Percentiles rank a stretch among this genome's conserved stretches.
These are phyloP conservation scores for Trypanosoma melophagium DNA, from an alignment of 208 protist genomes.

Conservation along the genomic window DNA sequence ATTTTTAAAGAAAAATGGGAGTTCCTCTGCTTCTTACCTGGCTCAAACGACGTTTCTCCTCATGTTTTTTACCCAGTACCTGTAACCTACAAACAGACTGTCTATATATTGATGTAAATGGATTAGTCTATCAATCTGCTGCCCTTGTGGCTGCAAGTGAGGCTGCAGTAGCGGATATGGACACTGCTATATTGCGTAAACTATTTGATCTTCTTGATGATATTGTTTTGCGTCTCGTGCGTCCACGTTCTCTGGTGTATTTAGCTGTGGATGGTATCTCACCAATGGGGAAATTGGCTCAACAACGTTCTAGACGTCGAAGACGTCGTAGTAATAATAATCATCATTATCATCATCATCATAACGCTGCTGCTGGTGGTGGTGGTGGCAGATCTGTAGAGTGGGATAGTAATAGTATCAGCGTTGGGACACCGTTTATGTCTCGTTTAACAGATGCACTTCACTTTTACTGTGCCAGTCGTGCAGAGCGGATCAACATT, in stretches of 20 bases:
- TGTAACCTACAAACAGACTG: slow-evolving; percentile 44
- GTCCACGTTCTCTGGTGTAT: slow-evolving; percentile 95
- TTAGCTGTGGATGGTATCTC: slow-evolving; percentile 97
- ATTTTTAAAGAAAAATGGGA: slow-evolving; percentile 53
- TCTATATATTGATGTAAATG: slow-evolving; percentile 86
- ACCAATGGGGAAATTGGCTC: slow-evolving; percentile 98
- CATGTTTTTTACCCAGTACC: slow-evolving; percentile 78
- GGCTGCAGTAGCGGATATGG: slow-evolving; percentile 51
- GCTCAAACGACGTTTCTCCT: slow-evolving; percentile 68
- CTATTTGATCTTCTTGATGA: slow-evolving; percentile 83
- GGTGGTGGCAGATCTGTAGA: slow-evolving; percentile 21
- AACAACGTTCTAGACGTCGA: slow-evolving; percentile 97
- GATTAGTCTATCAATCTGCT: slow-evolving; percentile 80
- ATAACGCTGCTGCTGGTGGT: no score
- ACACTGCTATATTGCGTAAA: slow-evolving; percentile 63
- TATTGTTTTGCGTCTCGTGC: slow-evolving; percentile 82
- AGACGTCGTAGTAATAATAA: slow-evolving; percentile 36
- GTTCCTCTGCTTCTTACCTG: slow-evolving; percentile 87
- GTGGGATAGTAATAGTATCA: slow-evolving; percentile 88
- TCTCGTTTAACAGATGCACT: slow-evolving; percentile 67
- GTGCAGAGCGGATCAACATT: slow-evolving; percentile 82
- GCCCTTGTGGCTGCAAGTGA: slow-evolving; percentile 49
- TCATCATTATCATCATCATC: slow-evolving; percentile 27
- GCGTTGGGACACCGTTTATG: slow-evolving; percentile 86
- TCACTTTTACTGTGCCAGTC: slow-evolving; percentile 78